Conservation (phyloP, 805 yeast genomes). For the Metschnikowia koreensis region DNA sequence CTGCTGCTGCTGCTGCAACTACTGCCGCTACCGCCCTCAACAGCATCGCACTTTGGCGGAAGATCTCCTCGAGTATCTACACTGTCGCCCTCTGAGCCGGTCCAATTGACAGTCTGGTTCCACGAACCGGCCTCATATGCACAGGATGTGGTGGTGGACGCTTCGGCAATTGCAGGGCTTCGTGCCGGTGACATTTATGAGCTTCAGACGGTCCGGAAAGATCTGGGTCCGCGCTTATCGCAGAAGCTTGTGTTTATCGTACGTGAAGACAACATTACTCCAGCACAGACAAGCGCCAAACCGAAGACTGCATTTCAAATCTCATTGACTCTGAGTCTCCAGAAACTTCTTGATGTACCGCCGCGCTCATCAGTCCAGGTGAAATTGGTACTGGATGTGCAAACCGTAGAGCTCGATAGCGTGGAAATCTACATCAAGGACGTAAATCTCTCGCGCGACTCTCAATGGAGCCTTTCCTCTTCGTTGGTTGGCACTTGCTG, state of each 20-base stretch:
- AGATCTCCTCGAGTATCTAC: not conserved
- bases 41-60: not conserved
- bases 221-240: conserved; percentile 1
- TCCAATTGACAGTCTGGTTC: conserved; percentile 51
- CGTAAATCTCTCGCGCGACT: conserved; percentile 78
- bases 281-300: conserved; percentile 6
- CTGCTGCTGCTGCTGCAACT: too few species aligned
- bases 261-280: conserved; percentile 10
- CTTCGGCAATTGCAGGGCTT: conserved; percentile 57
- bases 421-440: conserved; percentile 82
- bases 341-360: conserved; percentile 58
- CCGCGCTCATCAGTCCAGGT: conserved; percentile 67
- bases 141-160: conserved; percentile 64
- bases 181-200: conserved; percentile 78
- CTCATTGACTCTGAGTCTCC: conserved; percentile 61
- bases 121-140: conserved; percentile 65
- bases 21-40: not conserved
- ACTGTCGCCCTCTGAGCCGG: conserved; percentile 6
- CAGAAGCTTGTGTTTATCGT: conserved; percentile 16
- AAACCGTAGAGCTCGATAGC: conserved; percentile 68
- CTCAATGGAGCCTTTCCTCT: conserved; percentile 84
- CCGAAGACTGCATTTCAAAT: conserved; percentile 38
- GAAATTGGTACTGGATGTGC: conserved; percentile 37
- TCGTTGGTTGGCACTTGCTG: conserved; percentile 61
- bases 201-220: conserved; percentile 42